These are phyloP conservation scores for Raffaelea albimanens DNA, from an alignment of 2,329 filamentous ascomycete species.

Conservation along the genomic window DNA sequence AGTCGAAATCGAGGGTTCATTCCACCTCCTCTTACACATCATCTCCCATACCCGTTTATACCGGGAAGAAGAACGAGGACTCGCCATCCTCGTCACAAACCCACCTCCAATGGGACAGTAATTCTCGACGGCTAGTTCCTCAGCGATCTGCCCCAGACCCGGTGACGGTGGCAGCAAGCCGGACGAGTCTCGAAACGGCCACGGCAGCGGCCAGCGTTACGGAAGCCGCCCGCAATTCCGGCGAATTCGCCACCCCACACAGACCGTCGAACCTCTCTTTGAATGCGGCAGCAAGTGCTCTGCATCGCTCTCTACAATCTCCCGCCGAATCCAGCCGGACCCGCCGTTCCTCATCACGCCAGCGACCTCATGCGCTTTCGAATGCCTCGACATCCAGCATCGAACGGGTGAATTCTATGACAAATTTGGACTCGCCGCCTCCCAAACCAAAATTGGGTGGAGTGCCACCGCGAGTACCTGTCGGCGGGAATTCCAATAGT, in stretches of 20 bases:
- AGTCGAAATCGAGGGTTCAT: background rate
- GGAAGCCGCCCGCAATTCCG: slow-evolving; percentile 25
- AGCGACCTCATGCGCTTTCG: background rate
- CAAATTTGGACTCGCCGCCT: background rate
- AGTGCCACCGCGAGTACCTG: background rate
- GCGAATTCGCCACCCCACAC: slow-evolving; percentile 23
- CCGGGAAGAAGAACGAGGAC: slow-evolving; percentile 8
- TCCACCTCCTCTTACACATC: background rate
- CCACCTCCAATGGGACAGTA: slow-evolving; percentile 42
- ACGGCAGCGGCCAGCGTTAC: slow-evolving; percentile 18
- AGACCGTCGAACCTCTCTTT: slow-evolving; percentile 36
- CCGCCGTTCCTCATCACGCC: slow-evolving; percentile 7
- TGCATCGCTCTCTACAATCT: slow-evolving; percentile 18
- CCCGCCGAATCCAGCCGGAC: background rate
- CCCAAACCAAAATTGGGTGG: background rate
- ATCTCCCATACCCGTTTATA: background rate
- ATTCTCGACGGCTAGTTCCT: slow-evolving; percentile 39
- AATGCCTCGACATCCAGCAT: background rate
- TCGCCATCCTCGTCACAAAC: slow-evolving; percentile 19
- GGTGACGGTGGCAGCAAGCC: slow-evolving; percentile 19
- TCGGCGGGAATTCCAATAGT: background rate
- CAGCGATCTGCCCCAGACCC: slow-evolving; percentile 21
- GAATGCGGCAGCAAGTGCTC: slow-evolving; percentile 46
- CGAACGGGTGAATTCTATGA: background rate
- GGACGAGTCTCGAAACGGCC: slow-evolving; percentile 12